phyloP scores from a whole-genome alignment of 306 rosid species.

The Casuarina cunninghamiana region DNA sequence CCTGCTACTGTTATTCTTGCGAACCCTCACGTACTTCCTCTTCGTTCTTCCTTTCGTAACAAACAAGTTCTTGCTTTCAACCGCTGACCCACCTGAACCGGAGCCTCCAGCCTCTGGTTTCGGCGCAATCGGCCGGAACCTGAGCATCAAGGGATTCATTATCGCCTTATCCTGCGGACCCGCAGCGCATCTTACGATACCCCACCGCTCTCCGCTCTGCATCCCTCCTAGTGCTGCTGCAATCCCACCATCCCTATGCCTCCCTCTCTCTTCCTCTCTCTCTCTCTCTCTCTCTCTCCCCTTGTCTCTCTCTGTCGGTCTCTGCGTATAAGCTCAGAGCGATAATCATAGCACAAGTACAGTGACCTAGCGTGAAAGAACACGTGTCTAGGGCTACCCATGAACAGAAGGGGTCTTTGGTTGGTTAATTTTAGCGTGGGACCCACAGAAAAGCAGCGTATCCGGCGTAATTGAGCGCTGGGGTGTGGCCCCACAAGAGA shows the following conservation, averaged over 20 bases:
- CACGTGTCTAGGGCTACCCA: conserved; percentile 30
- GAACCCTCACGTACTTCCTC: conserved; percentile 69
- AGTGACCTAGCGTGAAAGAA: conserved; percentile 15
- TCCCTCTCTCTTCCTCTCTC: neutral
- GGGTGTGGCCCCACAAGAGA: conserved; percentile 18
- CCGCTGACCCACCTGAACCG: neutral
- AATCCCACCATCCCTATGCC: neutral
- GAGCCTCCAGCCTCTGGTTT: conserved; percentile 40
- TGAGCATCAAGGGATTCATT: conserved; percentile 36
- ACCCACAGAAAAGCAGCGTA: conserved; percentile 17
- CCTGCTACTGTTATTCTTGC: conserved; percentile 21
- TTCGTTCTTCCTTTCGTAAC: conserved; percentile 31
- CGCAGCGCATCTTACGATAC: conserved; percentile 15
- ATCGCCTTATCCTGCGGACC: conserved; percentile 26
- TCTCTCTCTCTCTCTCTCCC: neutral
- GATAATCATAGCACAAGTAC: conserved; percentile 12
- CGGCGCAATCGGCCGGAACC: conserved; percentile 76
- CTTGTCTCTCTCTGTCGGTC: conserved; percentile 1
- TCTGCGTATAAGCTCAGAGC: neutral
- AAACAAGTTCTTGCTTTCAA: neutral
- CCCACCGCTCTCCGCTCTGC: conserved; percentile 31
- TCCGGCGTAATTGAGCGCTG: conserved; percentile 25
- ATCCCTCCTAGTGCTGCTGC: neutral
- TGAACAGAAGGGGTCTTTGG: conserved; percentile 13
- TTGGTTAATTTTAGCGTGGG: conserved; percentile 30